Base-by-base conservation (phyloP, 345 rosid genomes). In the Nasturtium officinale region DNA sequence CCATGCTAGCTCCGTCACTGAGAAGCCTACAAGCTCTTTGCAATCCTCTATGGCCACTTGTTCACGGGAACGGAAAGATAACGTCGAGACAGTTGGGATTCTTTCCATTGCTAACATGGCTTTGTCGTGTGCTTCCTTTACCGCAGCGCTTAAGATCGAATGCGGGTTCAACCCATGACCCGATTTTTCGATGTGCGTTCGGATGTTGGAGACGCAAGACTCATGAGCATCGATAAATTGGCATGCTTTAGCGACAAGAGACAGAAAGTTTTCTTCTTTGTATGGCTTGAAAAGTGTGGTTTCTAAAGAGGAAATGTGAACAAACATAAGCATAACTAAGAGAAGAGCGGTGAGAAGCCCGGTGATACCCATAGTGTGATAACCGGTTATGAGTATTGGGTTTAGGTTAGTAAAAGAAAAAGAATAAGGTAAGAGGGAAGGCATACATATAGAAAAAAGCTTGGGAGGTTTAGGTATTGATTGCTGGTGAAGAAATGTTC, bases 1-100 rank as follows among this genome's bases (percentile, higher is more conserved):
- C 99, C 97, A 91, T n/a, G 96, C 96, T 42, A 95, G 75, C 80
- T 95, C 99, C 0, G 99, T 85, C 42, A 95, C 86, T 0, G 99
- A 95, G 82, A 87, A 88, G 74, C 92, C 99, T 0, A 95, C 80
- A 51, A 95, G 96, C 61, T 91, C 96, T 78, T 88, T 86, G 83
- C 99, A 95, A 68, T 95, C 99, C 55, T 85, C 97, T 3, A 91
- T 82, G 0, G 97, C 97, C 0, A 87, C 46, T 42, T 95, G 96
- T 48, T 95, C 97, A 0, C 96, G 95, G 21, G 85, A 86, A 62
- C 85, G 85, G 74, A 85, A 13, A 25, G 76, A 91, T 62, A 90
- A 67, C 18, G 81, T 37, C 0, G 83, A 85, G 82, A 91, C 87
- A 78, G 78, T 84, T 9, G 89, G 79, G 61, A 89, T 77, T 21